Evolutionary conservation across 371 early-diverging fungal genomes (phyloP).

Genomic region (Nematocida ironsii): DNA sequence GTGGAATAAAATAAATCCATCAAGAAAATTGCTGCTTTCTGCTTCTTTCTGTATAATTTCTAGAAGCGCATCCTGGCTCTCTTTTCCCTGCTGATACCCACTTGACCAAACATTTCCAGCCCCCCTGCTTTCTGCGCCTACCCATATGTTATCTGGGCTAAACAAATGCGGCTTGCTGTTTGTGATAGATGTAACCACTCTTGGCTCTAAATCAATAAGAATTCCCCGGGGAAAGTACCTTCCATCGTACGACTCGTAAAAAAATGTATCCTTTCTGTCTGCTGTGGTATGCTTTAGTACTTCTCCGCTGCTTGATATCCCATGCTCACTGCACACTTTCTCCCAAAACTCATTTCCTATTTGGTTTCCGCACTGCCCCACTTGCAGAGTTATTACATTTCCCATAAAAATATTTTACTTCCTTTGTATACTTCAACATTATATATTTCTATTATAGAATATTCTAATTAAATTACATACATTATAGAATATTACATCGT

Average conservation of each 20-base stretch:
- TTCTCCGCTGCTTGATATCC: constrained; percentile 71
- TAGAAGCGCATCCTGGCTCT: constrained; percentile 76
- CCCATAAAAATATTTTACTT: constrained; percentile 67
- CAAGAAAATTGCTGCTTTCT: constrained; percentile 82
- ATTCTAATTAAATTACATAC: no score
- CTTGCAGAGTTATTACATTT: constrained; percentile 86
- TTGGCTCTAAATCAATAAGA: constrained; percentile 83
- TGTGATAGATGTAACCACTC: constrained; percentile 74
- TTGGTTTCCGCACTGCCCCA: constrained; percentile 94
- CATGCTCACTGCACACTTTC: constrained; percentile 82
- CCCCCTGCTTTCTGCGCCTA: constrained; percentile 83
- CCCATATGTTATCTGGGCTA: constrained; percentile 83
- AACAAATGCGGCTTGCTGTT: constrained; percentile 73
- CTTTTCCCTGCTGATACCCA: constrained; percentile 79
- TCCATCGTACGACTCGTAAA: constrained; percentile 91
- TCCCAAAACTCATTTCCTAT: constrained; percentile 88
- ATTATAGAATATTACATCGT: no score
- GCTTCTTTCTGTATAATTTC: constrained; percentile 89
- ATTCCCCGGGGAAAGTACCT: constrained; percentile 86
- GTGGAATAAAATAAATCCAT: constrained; percentile 82
- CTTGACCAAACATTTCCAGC: constrained; percentile 91
- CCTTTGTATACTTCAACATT: not conserved
- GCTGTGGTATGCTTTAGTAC: constrained; percentile 8
- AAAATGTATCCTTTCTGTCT: constrained; percentile 90
- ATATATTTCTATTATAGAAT: no score